These are phyloP conservation scores for Austroboletus novae-zelandiae DNA, from an alignment of 1,284 basidiomycete genomes.

Conservation along the genomic window DNA sequence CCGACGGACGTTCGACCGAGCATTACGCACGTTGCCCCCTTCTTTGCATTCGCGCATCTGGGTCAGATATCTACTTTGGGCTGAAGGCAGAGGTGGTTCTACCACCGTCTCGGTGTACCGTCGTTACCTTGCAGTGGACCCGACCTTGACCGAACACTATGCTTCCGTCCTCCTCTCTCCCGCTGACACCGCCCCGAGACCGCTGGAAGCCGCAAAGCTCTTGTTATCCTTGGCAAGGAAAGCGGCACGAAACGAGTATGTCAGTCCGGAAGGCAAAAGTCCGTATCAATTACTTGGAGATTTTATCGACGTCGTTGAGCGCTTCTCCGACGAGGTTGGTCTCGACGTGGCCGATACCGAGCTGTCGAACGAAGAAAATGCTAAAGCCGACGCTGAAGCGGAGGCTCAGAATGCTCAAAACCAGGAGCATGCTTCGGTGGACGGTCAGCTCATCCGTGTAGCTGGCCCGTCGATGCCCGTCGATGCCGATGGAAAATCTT, in stretches of 20 bases:
- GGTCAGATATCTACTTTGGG: constrained; percentile 94
- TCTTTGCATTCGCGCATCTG: constrained; percentile 94
- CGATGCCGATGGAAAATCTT: constrained; percentile 46
- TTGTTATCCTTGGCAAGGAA: constrained; percentile 82
- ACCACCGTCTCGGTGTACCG: constrained; percentile 88
- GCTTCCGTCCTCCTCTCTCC: constrained; percentile 73
- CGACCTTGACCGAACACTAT: constrained; percentile 84
- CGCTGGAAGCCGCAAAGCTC: constrained; percentile 92
- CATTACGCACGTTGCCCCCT: constrained; percentile 89
- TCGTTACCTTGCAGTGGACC: constrained; percentile 85
- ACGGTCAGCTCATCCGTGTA: constrained; percentile 70
- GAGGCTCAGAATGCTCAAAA: constrained; percentile 35
- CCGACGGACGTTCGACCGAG: constrained; percentile 91
- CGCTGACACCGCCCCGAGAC: constrained; percentile 65
- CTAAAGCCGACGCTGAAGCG: constrained; percentile 44
- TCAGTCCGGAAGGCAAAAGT: constrained; percentile 91
- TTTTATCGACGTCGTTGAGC: constrained; percentile 91
- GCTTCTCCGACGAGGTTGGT: constrained; percentile 90
- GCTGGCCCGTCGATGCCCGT: constrained; percentile 67
- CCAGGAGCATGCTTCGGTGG: constrained; percentile 48
- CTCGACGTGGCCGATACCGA: constrained; percentile 78
- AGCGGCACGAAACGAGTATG: constrained; percentile 81
- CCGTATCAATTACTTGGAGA: constrained; percentile 93
- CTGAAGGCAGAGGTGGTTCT: constrained; percentile 80
- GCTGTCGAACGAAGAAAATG: constrained; percentile 47